A percentile compares a stretch with the other conserved stretches of the same genome.
phyloP scores from a whole-genome alignment of 345 rosid genomes.

The Arabidopsis arenosa region DNA sequence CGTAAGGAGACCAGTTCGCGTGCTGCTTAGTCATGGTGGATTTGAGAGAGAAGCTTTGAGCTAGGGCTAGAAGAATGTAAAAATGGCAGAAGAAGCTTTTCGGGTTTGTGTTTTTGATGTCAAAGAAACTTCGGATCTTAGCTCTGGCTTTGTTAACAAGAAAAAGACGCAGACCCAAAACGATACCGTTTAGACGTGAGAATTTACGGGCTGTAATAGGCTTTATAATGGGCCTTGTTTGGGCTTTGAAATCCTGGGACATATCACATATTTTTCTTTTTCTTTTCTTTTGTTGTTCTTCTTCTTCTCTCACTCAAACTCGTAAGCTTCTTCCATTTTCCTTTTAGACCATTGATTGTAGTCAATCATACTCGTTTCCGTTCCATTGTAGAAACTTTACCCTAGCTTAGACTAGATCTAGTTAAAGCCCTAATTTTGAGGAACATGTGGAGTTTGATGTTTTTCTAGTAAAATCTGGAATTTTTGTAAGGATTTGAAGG shows the following conservation, averaged over 20 bases:
- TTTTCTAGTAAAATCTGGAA: neutral
- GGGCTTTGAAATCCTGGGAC: neutral
- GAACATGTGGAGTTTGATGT: neutral
- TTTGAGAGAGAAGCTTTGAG: slow-evolving; percentile 14
- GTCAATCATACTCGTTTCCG: neutral
- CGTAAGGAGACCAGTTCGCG: slow-evolving; percentile 87
- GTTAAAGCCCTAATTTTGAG: neutral
- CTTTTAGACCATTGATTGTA: neutral
- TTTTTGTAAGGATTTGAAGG: slow-evolving; percentile 2
- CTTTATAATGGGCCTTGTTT: slow-evolving; percentile 21
- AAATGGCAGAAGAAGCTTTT: slow-evolving; percentile 10
- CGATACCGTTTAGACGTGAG: neutral
- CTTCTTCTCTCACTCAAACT: neutral
- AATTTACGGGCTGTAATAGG: neutral
- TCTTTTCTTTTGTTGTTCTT: neutral
- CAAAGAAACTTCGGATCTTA: slow-evolving; percentile 39
- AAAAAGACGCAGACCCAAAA: slow-evolving; percentile 15
- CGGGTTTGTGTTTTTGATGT: neutral
- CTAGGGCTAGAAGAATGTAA: slow-evolving; percentile 5
- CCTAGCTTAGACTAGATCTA: slow-evolving; percentile 3
- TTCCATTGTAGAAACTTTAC: neutral
- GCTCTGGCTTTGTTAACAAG: slow-evolving; percentile 49
- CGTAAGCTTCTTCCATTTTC: slow-evolving; percentile 25
- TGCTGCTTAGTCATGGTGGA: slow-evolving; percentile 80
- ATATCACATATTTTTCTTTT: no score